Evolutionary conservation across 1,284 basidiomycete species (phyloP), one percentile per base, ranked within the genome.

Genomic region (Rhodofomes roseus): DNA sequence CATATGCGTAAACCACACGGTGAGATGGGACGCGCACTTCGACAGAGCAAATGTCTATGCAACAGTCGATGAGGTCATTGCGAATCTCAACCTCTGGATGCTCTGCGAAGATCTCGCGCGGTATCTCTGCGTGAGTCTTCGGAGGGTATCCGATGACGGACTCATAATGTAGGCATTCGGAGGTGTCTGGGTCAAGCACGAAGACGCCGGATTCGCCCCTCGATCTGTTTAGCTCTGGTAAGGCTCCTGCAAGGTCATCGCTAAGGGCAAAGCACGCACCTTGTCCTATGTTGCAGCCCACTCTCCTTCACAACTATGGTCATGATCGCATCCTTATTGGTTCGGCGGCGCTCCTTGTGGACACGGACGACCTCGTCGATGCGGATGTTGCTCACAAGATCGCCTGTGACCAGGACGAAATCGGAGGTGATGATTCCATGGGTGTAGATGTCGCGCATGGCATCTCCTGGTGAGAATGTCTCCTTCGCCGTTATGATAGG

Each of bases 391-490:
- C 95, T 95, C 63, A 99, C 91, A 59, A 97, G 85, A 71, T 98
- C 96, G 22, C 93, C 95, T 71, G 90, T 92, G 63, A 98, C 91
- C 64, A 99, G 89, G 52, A 98, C 86, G 76, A 96, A 98, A 71
- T 99, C 96, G 60, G 85, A 86, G 29, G 93, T 93, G 68, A 99
- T 90, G 68, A 99, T 84, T 66, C 95, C 89, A 58, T 93, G 92
- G 55, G 90, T 92, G 77, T 99, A 98, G 65, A 98, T 89, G 74
- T 99, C 96, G 62, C 97, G 89, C 82, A 99, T 87, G 34, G 95
- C 95, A 73, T 99, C 97, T 14, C 97, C 96, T 0, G 93, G 89
- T 1, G 95, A 95, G 73, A 89, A 90, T 1, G 95, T 95, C 68
- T 93, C 89, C 71, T 89, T 90, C 58, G 92, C 89, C 20, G 92